Evolutionary conservation across 169 alveolate genomes (phyloP), one percentile per base, ranked within the genome.

Genomic region (Plasmodium billcollinsi): DNA sequence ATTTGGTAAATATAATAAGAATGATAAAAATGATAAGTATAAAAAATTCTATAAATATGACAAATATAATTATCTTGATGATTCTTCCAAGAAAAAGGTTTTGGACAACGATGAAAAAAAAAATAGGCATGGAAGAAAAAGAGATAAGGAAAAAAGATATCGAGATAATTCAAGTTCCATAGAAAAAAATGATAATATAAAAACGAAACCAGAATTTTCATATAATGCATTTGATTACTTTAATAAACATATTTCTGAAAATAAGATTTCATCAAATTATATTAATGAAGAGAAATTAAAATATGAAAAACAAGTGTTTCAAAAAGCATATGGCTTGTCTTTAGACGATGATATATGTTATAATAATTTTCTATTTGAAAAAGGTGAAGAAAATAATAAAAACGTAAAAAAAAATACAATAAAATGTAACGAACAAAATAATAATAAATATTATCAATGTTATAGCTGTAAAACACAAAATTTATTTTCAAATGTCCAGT

Each of bases 301-400:
- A 50, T 76, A 76, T 70, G 89, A 76, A 76, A 76, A 76, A 59
- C 78, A 76, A 8, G 89, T 76, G 7, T 76, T 76, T 58, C 78
- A 76, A 24, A 76, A 63, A 20, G 89, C 89, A 45, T 76, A 76
- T 50, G 89, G 89, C 6, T 70, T 76, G 18, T 24, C 78, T n/a
- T 52, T 76, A 18, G 61, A 70, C n/a, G 66, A 65, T 29, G 66
- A 58, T 56, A 66, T 29, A 6, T 43, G 63, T 14, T 18, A 47
- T 50, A 78, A 76, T 24, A 66, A 47, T n/a, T 76, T 63, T 76
- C 52, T 76, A 18, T 76, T 76, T 49, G 75, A 76, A 49, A 56
- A 76, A 45, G 29, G 63, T 15, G 21, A 65, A 2, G 69, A 50
- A 21, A 66, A 59, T 45, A 12, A 1, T 21, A 58, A 74, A 8